Conservation (phyloP, 2,329 filamentous ascomycete species). For the Xylariomycetidae sp. region DNA sequence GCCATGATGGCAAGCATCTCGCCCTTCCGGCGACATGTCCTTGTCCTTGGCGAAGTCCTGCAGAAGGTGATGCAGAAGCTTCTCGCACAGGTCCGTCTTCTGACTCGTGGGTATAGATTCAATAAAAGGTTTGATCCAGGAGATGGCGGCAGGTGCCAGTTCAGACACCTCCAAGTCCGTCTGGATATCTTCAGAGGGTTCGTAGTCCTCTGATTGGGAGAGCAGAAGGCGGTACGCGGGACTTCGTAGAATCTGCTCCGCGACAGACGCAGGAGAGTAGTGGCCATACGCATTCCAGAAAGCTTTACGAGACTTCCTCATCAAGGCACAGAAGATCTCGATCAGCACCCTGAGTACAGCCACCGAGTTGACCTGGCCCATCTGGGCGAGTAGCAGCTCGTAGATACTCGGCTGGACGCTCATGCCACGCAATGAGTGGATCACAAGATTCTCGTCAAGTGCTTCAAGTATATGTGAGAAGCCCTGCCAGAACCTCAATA, state of each 20-base stretch:
- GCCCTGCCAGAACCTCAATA: conserved; percentile 76
- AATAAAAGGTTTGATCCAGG: conserved; percentile 76
- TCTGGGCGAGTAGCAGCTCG: conserved; percentile 53
- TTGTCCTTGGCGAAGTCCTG: conserved; percentile 54
- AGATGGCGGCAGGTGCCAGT: conserved; percentile 58
- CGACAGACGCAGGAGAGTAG: conserved; percentile 72
- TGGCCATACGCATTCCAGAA: conserved; percentile 88
- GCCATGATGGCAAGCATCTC: conserved; percentile 58
- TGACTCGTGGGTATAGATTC: conserved; percentile 71
- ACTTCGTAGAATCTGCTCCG: conserved; percentile 79
- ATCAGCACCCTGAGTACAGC: conserved; percentile 65
- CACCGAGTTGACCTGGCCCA: conserved; percentile 44
- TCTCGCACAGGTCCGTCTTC: conserved; percentile 73
- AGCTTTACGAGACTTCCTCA: conserved; percentile 70
- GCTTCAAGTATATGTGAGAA: conserved; percentile 69
- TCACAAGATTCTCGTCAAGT: conserved; percentile 69
- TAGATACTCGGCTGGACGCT: conserved; percentile 73
- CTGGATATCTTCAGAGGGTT: no score
- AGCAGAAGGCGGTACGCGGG: conserved; percentile 61
- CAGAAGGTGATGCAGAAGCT: conserved; percentile 72
- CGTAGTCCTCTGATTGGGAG: conserved; percentile 54
- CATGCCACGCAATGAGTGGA: conserved; percentile 72
- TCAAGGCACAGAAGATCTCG: conserved; percentile 62
- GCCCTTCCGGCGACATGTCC: conserved; percentile 51
- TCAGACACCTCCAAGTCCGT: no score